Base-by-base conservation (phyloP, 805 yeast species). In the Kuraishia ogatae region DNA sequence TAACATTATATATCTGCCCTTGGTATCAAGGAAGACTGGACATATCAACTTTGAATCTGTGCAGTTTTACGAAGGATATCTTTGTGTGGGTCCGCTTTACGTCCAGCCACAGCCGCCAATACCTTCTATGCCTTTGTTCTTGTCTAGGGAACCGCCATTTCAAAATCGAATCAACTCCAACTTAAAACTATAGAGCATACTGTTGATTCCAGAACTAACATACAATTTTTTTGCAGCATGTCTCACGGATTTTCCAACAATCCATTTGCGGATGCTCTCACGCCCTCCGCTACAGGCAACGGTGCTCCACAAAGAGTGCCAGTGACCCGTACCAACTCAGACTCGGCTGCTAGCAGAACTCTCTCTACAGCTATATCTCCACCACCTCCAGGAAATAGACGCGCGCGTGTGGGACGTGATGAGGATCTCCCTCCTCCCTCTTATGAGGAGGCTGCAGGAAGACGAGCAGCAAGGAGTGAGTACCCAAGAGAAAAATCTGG, bases 401-500 rank as follows among this genome's bases (percentile, higher is more conserved):
- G 43, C 13, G 43, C 17, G 4, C 43, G 43, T 35, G 17, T 17
- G 17, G 53, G 56, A 60, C 26, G 52, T 53, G 35, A 48, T 50
- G 17, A 57, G 51, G 50, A 21, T 39, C 23, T 51, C 48, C 55
- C 57, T 7, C 89, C 89, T 5, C 90, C 91, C 7, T 75, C 89
- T 0, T 85, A 85, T 63, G 88, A 84, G 59, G 91, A 85, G 60
- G 86, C 78, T 21, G 83, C 89, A 1, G 82, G 82, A n/a, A 66
- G 71, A 19, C 75, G 74, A 24, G 67, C 70, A 29, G 63, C 70
- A 11, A 69, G 64, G 48, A 57, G 66, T 26, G 81, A 78, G 56
- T 81, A 81, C 63, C 85, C 87, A 54, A 72, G 74, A 57, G 88
- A 83, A 58, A 82, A 82, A 46, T 13, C 43, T 48, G 49, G 50